phyloP scores from a whole-genome alignment of 2,329 filamentous ascomycete species.

The Apiospora phragmitis region DNA sequence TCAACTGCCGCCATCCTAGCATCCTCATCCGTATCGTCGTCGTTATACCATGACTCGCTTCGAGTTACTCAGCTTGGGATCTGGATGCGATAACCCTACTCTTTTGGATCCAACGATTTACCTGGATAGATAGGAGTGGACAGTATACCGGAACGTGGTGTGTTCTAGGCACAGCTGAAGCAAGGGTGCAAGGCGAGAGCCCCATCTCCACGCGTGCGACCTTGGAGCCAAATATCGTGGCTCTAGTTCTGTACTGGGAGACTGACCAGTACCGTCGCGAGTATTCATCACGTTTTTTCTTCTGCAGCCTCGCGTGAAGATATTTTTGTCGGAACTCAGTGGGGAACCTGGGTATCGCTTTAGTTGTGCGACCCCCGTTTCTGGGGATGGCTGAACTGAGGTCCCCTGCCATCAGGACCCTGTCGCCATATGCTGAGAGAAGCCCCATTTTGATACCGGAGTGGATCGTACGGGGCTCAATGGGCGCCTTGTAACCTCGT shows the following conservation, averaged over 20 bases:
- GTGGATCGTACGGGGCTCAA: not conserved
- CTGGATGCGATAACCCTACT: not conserved
- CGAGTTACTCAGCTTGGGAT: not conserved
- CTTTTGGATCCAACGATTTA: not conserved
- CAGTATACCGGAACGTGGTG: not conserved
- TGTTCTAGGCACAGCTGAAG: not conserved
- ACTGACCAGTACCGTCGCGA: not conserved
- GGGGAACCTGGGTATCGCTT: not conserved
- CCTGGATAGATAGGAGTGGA: not conserved
- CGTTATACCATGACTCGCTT: not conserved
- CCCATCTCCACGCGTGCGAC: not conserved
- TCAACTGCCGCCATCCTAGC: not conserved
- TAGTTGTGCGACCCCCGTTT: not conserved
- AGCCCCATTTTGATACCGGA: not conserved
- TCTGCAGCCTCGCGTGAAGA: not conserved
- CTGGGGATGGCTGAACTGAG: not conserved
- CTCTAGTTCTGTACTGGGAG: no score
- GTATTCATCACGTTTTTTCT: not conserved
- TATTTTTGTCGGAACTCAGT: not conserved
- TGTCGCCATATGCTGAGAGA: not conserved
- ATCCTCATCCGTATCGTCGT: not conserved
- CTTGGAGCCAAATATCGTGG: not conserved
- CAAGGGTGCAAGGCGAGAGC: not conserved
- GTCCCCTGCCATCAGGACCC: not conserved
- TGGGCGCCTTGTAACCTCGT: not conserved